A percentile compares a stretch with the other conserved stretches of the same genome.
These are phyloP conservation scores for Parafenestella ontariensis DNA, from an alignment of 2,329 filamentous ascomycete species.

Conservation along the genomic window DNA sequence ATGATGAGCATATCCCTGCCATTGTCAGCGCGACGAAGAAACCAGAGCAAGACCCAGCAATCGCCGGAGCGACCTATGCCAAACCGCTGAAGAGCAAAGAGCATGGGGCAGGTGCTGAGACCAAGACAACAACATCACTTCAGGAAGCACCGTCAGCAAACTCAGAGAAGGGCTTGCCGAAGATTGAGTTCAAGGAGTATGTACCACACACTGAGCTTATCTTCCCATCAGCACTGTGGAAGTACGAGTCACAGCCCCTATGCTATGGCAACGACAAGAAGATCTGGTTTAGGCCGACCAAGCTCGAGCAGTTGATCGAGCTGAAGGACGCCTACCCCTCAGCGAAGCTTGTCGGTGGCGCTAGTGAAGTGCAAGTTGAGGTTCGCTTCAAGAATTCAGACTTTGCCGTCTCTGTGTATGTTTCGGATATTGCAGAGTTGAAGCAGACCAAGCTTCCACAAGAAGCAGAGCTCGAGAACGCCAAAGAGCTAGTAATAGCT, in stretches of 20 bases:
- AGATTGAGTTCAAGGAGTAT: slow-evolving; percentile 84
- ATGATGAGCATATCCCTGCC: slow-evolving; percentile 37
- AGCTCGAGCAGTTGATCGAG: slow-evolving; percentile 81
- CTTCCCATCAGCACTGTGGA: slow-evolving; percentile 83
- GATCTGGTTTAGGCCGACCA: slow-evolving; percentile 89
- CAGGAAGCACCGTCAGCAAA: slow-evolving; percentile 51
- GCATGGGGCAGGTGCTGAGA: slow-evolving; percentile 51
- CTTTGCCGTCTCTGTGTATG: slow-evolving; percentile 87
- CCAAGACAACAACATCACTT: slow-evolving; percentile 53
- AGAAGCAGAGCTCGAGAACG: slow-evolving; percentile 34
- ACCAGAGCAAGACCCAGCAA: slow-evolving; percentile 24
- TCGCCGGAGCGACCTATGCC: slow-evolving; percentile 44
- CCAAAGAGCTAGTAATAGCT: slow-evolving; percentile 71
- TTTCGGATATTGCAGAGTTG: slow-evolving; percentile 89
- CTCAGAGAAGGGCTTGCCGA: slow-evolving; percentile 62
- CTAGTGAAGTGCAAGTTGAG: slow-evolving; percentile 95
- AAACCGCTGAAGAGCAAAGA: slow-evolving; percentile 48
- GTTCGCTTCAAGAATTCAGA: slow-evolving; percentile 95
- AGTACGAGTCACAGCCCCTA: slow-evolving; percentile 78
- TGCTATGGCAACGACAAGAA: slow-evolving; percentile 93
- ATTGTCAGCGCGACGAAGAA: slow-evolving; percentile 30
- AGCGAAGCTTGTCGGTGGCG: slow-evolving; percentile 94
- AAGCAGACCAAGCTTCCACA: slow-evolving; percentile 62
- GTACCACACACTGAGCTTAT: slow-evolving; percentile 90
- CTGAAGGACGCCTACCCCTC: slow-evolving; percentile 85